phyloP scores from a whole-genome alignment of 75 land plant species.

The Sequoiadendron giganteum region DNA sequence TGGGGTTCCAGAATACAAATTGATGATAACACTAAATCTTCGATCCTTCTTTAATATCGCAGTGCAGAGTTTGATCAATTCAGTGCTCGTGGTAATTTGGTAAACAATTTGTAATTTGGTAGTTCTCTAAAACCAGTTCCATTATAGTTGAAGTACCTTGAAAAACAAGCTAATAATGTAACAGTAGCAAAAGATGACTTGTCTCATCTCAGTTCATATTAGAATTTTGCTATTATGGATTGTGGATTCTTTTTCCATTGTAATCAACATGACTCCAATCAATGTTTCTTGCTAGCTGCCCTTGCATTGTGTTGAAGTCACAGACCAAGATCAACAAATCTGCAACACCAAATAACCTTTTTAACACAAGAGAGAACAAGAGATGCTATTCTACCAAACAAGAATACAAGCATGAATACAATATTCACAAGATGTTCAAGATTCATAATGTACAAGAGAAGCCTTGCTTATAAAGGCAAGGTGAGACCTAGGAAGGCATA shows the following conservation, averaged over 20 bases:
- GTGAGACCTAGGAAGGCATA: too few relatives aligned
- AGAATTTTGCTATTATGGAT: background rate
- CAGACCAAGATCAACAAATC: too few relatives aligned
- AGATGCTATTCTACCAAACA: too few relatives aligned
- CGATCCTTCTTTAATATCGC: background rate
- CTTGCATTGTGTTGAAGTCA: background rate
- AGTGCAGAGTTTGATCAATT: background rate
- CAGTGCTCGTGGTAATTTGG: background rate
- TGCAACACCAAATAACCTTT: too few relatives aligned
- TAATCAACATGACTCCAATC: background rate
- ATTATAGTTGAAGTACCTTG: background rate
- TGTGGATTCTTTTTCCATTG: background rate
- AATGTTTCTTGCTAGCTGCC: background rate
- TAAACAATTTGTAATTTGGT: background rate
- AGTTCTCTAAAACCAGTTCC: background rate
- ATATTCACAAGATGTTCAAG: too few relatives aligned
- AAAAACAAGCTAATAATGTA: background rate
- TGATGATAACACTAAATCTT: background rate
- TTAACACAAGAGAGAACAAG: too few relatives aligned
- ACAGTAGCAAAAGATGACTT: too few relatives aligned
- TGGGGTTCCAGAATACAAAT: too few relatives aligned
- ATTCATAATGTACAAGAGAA: too few relatives aligned
- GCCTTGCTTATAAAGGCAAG: too few relatives aligned
- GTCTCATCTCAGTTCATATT: too few relatives aligned
- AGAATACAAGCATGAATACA: too few relatives aligned